Evolutionary conservation across 169 alveolate species (phyloP), one percentile per base, ranked within the genome.

Genomic region (Plasmodium malariae): DNA sequence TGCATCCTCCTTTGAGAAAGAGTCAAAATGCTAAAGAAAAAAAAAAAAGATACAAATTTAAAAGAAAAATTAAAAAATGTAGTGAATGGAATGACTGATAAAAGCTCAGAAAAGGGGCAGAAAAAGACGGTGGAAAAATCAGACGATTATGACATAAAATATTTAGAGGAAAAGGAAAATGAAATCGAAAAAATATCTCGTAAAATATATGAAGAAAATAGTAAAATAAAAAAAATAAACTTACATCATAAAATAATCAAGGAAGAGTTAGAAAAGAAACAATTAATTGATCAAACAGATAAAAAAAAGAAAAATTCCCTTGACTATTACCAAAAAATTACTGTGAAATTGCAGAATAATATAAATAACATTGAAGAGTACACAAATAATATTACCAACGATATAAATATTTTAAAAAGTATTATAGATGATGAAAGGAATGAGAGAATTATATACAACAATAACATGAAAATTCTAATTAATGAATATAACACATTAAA

Each of bases 391-490:
- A 83, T 83, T n/a, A 83, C 91, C 65, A 83, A 83, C 36, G 91
- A 83, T 67, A 83, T 83, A 36, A 83, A 83, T 30, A 51, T 67
- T 21, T 21, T 83, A 60, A 83, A 83, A 54, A 68, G 71, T 43
- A 21, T 32, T 28, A 83, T 83, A 83, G 91, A 83, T 54, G 91
- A 83, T 43, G 91, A 83, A 83, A 65, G 91, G 36, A 83, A 83
- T 24, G 91, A 83, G 30, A 83, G 91, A 49, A 83, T 83, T n/a
- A 83, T 83, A 24, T 83, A 67, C 30, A 83, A 83, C 37, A 83
- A 83, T 21, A 83, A 83, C 21, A 83, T 83, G 91, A 83, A 83
- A 83, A 45, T 83, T 34, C 60, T 83, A 21, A 71, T 83, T 67
- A 83, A 83, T 67, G 91, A 83, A 43, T 83, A 83, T 51, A 83